These are phyloP conservation scores for Rhynchospora breviuscula DNA, from an alignment of 176 grass and related monocot genomes.

Conservation along the genomic window DNA sequence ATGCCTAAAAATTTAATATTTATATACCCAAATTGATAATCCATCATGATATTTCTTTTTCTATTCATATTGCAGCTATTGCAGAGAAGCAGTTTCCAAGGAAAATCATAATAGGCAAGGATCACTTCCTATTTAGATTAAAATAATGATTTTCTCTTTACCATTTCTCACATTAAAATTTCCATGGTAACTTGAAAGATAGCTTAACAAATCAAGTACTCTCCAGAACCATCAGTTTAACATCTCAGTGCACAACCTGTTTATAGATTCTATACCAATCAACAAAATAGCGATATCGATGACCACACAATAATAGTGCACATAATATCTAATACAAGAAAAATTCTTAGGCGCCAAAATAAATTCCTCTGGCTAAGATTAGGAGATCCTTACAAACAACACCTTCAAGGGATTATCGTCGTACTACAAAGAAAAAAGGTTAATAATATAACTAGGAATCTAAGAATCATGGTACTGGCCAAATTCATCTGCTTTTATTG, in stretches of 20 bases:
- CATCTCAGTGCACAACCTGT: too few relatives aligned
- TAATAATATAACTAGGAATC: neutral
- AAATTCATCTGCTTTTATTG: too few relatives aligned
- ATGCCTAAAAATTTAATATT: too few relatives aligned
- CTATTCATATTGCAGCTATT: neutral
- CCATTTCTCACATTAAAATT: neutral
- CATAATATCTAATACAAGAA: neutral
- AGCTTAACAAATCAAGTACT: too few relatives aligned
- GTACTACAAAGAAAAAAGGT: neutral
- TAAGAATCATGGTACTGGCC: neutral
- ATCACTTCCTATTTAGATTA: neutral
- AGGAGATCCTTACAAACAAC: neutral
- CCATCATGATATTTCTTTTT: neutral
- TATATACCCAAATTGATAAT: neutral
- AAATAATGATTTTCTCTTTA: neutral
- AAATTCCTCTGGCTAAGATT: neutral
- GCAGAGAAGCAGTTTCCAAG: neutral
- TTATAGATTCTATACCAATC: too few relatives aligned
- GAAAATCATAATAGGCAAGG: neutral
- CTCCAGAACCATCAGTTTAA: too few relatives aligned
- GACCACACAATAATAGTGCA: neutral
- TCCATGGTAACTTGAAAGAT: neutral
- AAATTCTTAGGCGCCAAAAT: neutral
- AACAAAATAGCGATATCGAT: too few relatives aligned
- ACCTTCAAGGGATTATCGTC: neutral